Conservation (phyloP, 305 asterid species). For the Solanum hybrid region DNA sequence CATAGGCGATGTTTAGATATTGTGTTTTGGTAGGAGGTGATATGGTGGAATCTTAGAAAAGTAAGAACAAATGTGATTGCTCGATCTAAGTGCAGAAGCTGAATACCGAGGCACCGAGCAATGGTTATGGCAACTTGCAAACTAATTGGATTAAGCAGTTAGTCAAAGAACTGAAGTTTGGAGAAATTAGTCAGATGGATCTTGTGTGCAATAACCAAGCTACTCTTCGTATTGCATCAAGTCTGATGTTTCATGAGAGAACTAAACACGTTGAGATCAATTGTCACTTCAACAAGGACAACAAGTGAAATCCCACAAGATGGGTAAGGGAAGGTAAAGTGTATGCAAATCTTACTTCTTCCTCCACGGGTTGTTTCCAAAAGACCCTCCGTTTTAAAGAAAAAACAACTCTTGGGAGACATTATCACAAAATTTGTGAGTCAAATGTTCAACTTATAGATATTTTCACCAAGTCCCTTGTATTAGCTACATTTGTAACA, state of each 20-base stretch:
- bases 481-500: neutral
- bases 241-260: neutral
- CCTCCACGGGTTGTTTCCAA: neutral
- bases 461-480: neutral
- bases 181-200: neutral
- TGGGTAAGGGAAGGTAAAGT: neutral
- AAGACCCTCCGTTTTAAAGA: neutral
- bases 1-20: neutral
- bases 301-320: neutral
- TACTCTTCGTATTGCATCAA: neutral
- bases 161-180: neutral
- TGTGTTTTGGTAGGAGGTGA: neutral
- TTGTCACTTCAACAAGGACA: neutral
- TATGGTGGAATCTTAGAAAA: neutral
- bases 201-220: neutral
- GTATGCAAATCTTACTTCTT: neutral
- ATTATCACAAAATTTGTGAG: neutral
- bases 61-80: neutral
- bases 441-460: neutral
- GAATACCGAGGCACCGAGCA: neutral
- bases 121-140: neutral
- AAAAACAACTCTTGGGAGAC: neutral
- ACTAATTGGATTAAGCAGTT: neutral
- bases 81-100: neutral
- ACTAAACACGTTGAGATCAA: neutral